These are phyloP conservation scores for Fusarium fujikuroi DNA, from an alignment of 2,329 filamentous ascomycete species.

Conservation along the genomic window DNA sequence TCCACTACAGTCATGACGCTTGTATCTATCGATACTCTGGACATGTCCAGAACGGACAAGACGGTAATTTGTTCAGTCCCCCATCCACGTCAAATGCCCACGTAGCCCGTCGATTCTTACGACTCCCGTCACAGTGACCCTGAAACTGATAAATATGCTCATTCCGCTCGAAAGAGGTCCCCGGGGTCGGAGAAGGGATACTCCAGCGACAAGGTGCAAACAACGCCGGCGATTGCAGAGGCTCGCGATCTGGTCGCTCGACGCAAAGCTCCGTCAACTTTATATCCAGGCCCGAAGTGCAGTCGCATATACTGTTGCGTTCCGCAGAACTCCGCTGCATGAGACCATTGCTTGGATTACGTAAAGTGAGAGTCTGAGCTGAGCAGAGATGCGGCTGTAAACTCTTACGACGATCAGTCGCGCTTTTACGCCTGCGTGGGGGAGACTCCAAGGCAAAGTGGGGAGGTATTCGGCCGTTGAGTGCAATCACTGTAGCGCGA, in stretches of 20 bases:
- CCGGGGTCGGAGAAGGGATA: fast-evolving
- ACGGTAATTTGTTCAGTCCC: fast-evolving
- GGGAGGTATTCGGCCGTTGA: background rate
- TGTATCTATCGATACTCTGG: too few species aligned
- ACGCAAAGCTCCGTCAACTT: background rate
- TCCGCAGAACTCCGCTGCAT: fast-evolving
- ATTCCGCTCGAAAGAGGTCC: fast-evolving
- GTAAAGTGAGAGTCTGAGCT: fast-evolving
- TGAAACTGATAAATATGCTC: background rate
- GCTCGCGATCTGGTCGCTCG: background rate
- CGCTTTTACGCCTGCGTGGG: background rate
- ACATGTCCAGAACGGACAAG: background rate
- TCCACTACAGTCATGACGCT: fast-evolving
- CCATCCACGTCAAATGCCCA: background rate
- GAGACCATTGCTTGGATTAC: background rate
- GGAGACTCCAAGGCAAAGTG: background rate
- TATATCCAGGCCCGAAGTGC: background rate
- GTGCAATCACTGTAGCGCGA: background rate
- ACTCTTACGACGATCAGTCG: background rate
- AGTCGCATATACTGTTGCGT: fast-evolving
- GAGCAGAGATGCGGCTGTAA: background rate
- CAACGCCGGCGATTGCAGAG: fast-evolving
- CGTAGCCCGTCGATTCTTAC: background rate
- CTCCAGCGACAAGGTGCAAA: background rate
- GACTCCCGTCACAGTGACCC: fast-evolving